Evolutionary conservation across 2,329 filamentous ascomycete species (phyloP).

Genomic region (Daldinia sp.): DNA sequence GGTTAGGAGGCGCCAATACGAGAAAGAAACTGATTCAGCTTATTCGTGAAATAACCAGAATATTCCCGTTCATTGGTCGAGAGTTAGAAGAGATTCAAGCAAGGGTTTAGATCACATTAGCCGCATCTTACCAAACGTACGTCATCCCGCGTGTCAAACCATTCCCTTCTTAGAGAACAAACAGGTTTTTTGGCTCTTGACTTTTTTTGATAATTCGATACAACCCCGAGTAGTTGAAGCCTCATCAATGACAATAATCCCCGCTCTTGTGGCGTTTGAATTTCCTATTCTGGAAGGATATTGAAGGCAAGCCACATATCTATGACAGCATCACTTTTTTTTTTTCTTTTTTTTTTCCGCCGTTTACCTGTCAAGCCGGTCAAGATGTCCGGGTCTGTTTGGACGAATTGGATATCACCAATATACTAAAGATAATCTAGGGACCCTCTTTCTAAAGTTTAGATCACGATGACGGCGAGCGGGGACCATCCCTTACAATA

Average conservation of each 20-base stretch:
- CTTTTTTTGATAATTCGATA: neutral
- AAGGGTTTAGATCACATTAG: constrained; percentile 32
- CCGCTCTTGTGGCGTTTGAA: constrained; percentile 30
- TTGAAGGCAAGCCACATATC: constrained; percentile 29
- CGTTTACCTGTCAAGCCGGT: neutral
- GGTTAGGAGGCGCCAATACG: constrained; percentile 15
- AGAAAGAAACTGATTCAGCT: neutral
- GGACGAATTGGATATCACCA: neutral
- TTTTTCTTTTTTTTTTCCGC: neutral
- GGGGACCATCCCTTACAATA: constrained; percentile 28
- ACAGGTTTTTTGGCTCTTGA: constrained; percentile 30
- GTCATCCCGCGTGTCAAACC: constrained; percentile 33
- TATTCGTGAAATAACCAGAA: constrained; percentile 17
- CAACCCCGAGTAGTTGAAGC: constrained; percentile 13
- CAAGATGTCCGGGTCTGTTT: neutral
- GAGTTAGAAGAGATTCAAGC: constrained; percentile 11
- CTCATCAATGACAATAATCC: constrained; percentile 18
- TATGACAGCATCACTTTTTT: constrained; percentile 30
- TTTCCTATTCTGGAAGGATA: constrained; percentile 26
- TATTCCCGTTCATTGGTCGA: constrained; percentile 22
- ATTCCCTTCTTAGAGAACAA: constrained; percentile 22
- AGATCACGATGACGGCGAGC: constrained; percentile 37
- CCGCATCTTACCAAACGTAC: constrained; percentile 38
- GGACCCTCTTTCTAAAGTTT: constrained; percentile 14
- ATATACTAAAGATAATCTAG: neutral